Percentiles rank a stretch among this genome's conserved stretches.
Conservation (phyloP, 2,329 filamentous ascomycete species). For the Apiospora malaysiana region DNA sequence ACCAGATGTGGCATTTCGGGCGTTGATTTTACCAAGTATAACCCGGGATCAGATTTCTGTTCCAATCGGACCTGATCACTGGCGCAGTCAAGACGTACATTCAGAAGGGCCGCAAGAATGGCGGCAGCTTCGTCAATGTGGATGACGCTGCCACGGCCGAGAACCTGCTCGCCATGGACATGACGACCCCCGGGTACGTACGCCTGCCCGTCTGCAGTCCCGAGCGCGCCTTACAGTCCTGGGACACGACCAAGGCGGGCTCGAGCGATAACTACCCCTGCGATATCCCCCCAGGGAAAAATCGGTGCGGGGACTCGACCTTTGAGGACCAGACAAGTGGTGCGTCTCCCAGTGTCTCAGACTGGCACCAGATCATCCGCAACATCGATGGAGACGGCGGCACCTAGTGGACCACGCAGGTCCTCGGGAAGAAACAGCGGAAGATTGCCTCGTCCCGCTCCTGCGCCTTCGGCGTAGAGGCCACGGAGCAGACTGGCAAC, state of each 20-base stretch:
- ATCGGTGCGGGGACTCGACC: constrained; percentile 38
- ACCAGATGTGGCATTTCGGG: constrained; percentile 33
- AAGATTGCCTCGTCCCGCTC: constrained; percentile 35
- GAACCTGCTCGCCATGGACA: constrained; percentile 35
- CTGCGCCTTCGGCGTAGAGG: constrained; percentile 43
- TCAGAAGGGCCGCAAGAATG: constrained; percentile 41
- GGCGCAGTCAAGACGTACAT: constrained; percentile 37
- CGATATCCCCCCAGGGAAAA: constrained; percentile 33
- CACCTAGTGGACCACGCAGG: constrained; percentile 24
- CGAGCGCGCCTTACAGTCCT: constrained; percentile 40
- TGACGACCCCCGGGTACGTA: constrained; percentile 44
- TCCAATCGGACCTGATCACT: constrained; percentile 35
- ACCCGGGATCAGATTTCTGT: constrained; percentile 37
- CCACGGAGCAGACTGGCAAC: constrained; percentile 33
- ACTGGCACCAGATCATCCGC: constrained; percentile 42
- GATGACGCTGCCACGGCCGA: constrained; percentile 31
- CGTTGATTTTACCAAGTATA: constrained; percentile 34
- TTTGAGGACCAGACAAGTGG: constrained; percentile 42
- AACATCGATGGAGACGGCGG: constrained; percentile 38
- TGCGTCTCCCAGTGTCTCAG: constrained; percentile 40
- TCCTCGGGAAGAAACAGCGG: constrained; percentile 26
- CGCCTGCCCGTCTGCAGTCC: constrained; percentile 46
- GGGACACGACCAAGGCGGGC: constrained; percentile 35
- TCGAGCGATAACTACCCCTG: constrained; percentile 42
- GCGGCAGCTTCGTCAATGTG: constrained; percentile 33